Conservation (phyloP, 495 filamentous ascomycete genomes). For the Talaromyces borbonicus region DNA sequence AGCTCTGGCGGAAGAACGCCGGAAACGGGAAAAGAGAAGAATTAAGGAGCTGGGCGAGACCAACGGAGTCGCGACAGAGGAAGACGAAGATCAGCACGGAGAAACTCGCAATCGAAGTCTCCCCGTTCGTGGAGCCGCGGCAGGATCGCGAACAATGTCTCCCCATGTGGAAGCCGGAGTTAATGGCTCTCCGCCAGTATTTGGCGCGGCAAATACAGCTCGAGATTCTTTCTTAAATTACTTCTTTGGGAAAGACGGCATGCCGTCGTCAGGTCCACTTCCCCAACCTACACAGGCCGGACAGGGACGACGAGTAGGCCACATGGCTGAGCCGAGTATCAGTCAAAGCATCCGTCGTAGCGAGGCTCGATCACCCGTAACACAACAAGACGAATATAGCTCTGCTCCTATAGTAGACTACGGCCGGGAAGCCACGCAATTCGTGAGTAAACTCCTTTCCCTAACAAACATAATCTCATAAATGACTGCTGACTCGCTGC, state of each 20-base stretch:
- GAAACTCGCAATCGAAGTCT: constrained; percentile 40
- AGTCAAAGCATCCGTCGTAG: constrained; percentile 72
- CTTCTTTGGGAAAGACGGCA: constrained; percentile 88
- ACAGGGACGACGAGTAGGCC: constrained; percentile 56
- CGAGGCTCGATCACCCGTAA: constrained; percentile 42
- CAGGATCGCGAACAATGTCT: constrained; percentile 65
- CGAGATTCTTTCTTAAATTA: constrained; percentile 94
- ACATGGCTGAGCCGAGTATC: constrained; percentile 67
- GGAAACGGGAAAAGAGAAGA: constrained; percentile 71
- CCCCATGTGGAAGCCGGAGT: constrained; percentile 60
- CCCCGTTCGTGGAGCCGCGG: constrained; percentile 51
- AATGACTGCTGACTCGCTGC: constrained; percentile 20
- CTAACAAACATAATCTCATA: not conserved
- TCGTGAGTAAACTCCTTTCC: constrained; percentile 41
- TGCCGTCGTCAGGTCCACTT: constrained; percentile 28
- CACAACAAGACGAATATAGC: constrained; percentile 33
- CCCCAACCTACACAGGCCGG: constrained; percentile 22
- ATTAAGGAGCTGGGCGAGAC: constrained; percentile 65
- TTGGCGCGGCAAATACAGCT: constrained; percentile 41
- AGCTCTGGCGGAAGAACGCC: constrained; percentile 68
- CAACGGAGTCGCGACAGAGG: constrained; percentile 65
- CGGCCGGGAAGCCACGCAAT: constrained; percentile 41
- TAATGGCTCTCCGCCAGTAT: constrained; percentile 62
- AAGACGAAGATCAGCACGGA: constrained; percentile 54
- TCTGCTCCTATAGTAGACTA: constrained; percentile 22